Evolutionary conservation across 257 asterid genomes (phyloP), one percentile per base, ranked within the genome.

Genomic region (Ballota nigra): DNA sequence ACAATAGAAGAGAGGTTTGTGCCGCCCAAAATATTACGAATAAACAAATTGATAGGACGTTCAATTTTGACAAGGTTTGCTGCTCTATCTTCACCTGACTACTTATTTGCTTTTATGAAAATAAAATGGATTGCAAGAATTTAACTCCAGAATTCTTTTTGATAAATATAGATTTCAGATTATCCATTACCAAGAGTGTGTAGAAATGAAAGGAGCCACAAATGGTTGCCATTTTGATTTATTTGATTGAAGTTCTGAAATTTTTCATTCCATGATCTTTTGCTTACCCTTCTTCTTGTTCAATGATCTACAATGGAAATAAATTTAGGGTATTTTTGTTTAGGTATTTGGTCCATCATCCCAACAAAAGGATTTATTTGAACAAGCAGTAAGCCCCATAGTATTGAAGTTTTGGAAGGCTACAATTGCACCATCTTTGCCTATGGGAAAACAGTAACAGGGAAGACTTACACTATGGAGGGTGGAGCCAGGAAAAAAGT

Each of bases 401-500:
- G n/a, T n/a, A n/a, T n/a, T n/a, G n/a, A n/a, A n/a, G n/a, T n/a
- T n/a, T n/a, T n/a, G n/a, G n/a, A n/a, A n/a, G n/a, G n/a, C n/a
- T n/a, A n/a, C n/a, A n/a, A n/a, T n/a, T n/a, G n/a, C n/a, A n/a
- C n/a, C n/a, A n/a, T 94, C 68, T 94, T 94, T 69, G 99, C 99
- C 26, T 94, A 94, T 79, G 97, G 99, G 57, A 97, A 94, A 84
- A 94, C 97, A 7, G 97, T 97, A 80, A 91, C 97, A 0, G 98
- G 98, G 79, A 89, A 93, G 79, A 91, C 98, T 31, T 93, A 89
- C 79, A 93, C 98, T 26, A 94, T 91, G 99, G 99, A 91, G 89
- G 99, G 97, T 70, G 99, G 99, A 78, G 88, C 90, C 52, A 82
- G 99, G 72, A 94, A 94, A 81, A 94, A 87, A 96, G 99, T 94